Evolutionary conservation across 768 basidiomycete species (phyloP).

Genomic region (Naganishia friedmannii): DNA sequence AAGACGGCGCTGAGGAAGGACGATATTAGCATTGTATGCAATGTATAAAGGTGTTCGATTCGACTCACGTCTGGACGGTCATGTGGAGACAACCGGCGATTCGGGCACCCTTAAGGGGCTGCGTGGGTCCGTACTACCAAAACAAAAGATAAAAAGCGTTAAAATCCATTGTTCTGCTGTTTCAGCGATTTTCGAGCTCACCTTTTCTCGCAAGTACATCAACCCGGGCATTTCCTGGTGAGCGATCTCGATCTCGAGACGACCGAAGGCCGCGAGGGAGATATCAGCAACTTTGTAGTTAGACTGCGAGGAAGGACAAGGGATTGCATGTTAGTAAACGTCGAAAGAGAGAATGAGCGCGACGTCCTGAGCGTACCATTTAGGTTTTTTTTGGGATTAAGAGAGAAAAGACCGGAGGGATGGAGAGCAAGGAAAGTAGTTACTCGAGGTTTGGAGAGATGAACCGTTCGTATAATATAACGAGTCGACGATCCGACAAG

Average conservation of each 20-base stretch:
- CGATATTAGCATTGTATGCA: not conserved
- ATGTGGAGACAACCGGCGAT: slow-evolving; percentile 98
- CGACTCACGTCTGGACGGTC: slow-evolving; percentile 49
- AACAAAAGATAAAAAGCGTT: slow-evolving; percentile 30
- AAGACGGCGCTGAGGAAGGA: slow-evolving; percentile 72
- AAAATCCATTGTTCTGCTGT: slow-evolving; percentile 34
- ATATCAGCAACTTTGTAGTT: slow-evolving; percentile 86
- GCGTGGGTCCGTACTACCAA: slow-evolving; percentile 65
- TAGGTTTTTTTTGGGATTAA: slow-evolving; percentile 1
- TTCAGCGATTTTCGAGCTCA: slow-evolving; percentile 44
- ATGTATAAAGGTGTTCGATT: slow-evolving; percentile 1
- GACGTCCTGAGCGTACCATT: not conserved
- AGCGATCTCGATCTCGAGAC: slow-evolving; percentile 63
- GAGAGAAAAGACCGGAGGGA: slow-evolving; percentile 6
- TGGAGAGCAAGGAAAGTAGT: not conserved
- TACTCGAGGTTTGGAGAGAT: too few relatives aligned
- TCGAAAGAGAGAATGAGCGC: not conserved
- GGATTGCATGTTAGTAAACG: not conserved
- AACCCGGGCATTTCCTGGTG: slow-evolving; percentile 75
- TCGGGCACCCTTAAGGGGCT: slow-evolving; percentile 90
- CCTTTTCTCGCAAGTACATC: slow-evolving; percentile 87
- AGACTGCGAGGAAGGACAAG: slow-evolving; percentile 27
- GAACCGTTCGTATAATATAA: not conserved
- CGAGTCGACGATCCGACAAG: not conserved
- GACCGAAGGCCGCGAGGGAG: slow-evolving; percentile 87